Percentiles rank a stretch among this genome's conserved stretches.
Evolutionary conservation across 345 rosid species (phyloP).

Genomic region (Euphorbia lathyris): DNA sequence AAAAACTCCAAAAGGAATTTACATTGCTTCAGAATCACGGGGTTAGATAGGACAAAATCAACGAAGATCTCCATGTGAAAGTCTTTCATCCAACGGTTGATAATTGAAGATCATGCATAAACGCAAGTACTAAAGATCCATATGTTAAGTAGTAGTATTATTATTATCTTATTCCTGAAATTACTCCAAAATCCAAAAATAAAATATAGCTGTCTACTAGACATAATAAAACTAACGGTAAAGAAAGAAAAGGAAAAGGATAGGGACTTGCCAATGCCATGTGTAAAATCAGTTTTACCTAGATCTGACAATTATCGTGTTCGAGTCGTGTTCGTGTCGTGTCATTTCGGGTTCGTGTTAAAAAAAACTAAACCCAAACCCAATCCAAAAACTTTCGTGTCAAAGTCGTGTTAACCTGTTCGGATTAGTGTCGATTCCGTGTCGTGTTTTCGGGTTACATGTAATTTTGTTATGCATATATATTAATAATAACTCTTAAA

Average conservation of each 20-base stretch:
- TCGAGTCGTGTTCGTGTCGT: too few relatives aligned
- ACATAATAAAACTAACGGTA: too few relatives aligned
- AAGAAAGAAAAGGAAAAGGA: background rate
- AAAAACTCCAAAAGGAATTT: background rate
- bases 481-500: too few relatives aligned
- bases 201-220: background rate
- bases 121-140: background rate
- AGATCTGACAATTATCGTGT: too few relatives aligned
- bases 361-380: too few relatives aligned
- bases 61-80: constrained; percentile 9
- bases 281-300: background rate
- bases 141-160: background rate
- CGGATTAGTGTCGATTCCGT: too few relatives aligned
- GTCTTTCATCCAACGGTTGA: constrained; percentile 8
- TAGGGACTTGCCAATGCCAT: background rate
- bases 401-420: too few relatives aligned
- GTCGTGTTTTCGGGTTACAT: too few relatives aligned
- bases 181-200: background rate
- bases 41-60: constrained; percentile 1
- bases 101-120: background rate
- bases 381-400: too few relatives aligned
- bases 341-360: too few relatives aligned
- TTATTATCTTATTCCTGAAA: background rate
- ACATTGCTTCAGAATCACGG: background rate
- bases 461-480: too few relatives aligned